Percentiles rank a stretch among this genome's conserved stretches.
phyloP scores from a whole-genome alignment of 2,329 filamentous ascomycete genomes.

The Penicillium janthinellum region DNA sequence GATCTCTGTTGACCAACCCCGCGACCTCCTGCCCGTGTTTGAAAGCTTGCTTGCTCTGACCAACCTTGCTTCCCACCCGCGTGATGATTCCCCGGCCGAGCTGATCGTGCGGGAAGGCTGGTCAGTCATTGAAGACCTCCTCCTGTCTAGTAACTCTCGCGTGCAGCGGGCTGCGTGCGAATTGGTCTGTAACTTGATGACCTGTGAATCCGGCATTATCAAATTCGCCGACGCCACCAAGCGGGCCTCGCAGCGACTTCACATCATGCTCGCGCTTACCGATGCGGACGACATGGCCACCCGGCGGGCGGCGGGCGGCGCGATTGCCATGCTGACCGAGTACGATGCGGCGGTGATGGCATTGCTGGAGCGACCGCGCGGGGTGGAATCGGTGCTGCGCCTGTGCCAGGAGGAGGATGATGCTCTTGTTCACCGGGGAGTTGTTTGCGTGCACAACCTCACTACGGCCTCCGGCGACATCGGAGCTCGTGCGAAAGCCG shows the following conservation, averaged over 20 bases:
- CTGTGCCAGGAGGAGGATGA: slow-evolving; percentile 71
- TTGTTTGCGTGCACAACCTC: slow-evolving; percentile 75
- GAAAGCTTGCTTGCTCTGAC: slow-evolving; percentile 90
- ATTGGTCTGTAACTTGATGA: slow-evolving; percentile 80
- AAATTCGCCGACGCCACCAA: slow-evolving; percentile 57
- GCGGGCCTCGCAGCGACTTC: slow-evolving; percentile 71
- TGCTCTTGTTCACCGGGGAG: slow-evolving; percentile 62
- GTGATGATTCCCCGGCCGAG: slow-evolving; percentile 56
- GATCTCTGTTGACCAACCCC: slow-evolving; percentile 52
- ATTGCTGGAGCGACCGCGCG: slow-evolving; percentile 70
- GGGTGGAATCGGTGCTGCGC: slow-evolving; percentile 75
- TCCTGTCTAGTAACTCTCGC: slow-evolving; percentile 73
- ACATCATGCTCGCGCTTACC: slow-evolving; percentile 82
- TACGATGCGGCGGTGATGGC: slow-evolving; percentile 74
- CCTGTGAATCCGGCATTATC: slow-evolving; percentile 47
- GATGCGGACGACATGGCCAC: slow-evolving; percentile 82
- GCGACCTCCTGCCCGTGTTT: slow-evolving; percentile 84
- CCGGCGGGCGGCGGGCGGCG: slow-evolving; percentile 81
- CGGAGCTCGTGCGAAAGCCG: slow-evolving; percentile 62
- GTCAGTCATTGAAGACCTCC: slow-evolving; percentile 76
- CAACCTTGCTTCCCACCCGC: slow-evolving; percentile 73
- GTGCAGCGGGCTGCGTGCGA: slow-evolving; percentile 84
- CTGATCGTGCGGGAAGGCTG: slow-evolving; percentile 75
- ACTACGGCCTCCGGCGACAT: slow-evolving; percentile 65
- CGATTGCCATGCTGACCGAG: slow-evolving; percentile 78